A percentile compares a stretch with the other conserved stretches of the same genome.
Conservation (phyloP, 202 grass and related monocot species). For the Setaria viridis region DNA sequence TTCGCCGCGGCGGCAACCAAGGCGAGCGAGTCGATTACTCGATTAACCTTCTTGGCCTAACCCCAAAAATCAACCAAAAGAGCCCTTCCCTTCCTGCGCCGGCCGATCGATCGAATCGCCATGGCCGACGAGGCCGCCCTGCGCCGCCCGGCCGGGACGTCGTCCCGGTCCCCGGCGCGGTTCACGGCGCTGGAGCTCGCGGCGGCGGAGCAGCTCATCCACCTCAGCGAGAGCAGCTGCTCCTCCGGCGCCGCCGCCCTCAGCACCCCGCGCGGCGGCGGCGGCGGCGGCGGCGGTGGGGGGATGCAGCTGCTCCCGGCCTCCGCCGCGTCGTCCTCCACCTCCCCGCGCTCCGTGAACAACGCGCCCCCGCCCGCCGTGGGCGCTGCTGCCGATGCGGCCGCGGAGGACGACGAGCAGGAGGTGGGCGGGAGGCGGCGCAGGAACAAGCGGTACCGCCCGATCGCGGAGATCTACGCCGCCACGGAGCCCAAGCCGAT, state of each 20-base stretch:
- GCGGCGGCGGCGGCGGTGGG: too few relatives aligned
- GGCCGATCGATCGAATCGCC: conserved; percentile 13
- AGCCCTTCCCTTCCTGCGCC: background rate
- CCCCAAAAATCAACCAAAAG: background rate
- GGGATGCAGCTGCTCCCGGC: background rate
- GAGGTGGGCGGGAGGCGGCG: conserved; percentile 55
- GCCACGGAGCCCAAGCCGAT: conserved; percentile 26
- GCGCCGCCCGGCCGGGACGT: too few relatives aligned
- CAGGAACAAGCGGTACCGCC: conserved; percentile 53
- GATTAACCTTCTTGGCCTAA: background rate
- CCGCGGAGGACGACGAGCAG: conserved; percentile 36
- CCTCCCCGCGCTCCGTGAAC: conserved; percentile 59
- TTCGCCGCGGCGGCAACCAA: background rate
- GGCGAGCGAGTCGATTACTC: too few relatives aligned
- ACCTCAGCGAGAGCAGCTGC: conserved; percentile 72
- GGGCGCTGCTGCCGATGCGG: background rate
- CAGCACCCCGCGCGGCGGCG: conserved; percentile 10
- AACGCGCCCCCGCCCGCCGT: background rate
- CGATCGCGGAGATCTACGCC: conserved; percentile 62
- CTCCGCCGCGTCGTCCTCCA: conserved; percentile 22
- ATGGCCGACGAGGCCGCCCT: background rate
- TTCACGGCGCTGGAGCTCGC: conserved; percentile 64
- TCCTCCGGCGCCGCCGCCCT: conserved; percentile 17
- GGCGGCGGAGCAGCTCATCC: conserved; percentile 66
- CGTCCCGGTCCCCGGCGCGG: background rate